Evolutionary conservation across 116 monocot species (phyloP).

Genomic region (Dioscorea cayenensis): DNA sequence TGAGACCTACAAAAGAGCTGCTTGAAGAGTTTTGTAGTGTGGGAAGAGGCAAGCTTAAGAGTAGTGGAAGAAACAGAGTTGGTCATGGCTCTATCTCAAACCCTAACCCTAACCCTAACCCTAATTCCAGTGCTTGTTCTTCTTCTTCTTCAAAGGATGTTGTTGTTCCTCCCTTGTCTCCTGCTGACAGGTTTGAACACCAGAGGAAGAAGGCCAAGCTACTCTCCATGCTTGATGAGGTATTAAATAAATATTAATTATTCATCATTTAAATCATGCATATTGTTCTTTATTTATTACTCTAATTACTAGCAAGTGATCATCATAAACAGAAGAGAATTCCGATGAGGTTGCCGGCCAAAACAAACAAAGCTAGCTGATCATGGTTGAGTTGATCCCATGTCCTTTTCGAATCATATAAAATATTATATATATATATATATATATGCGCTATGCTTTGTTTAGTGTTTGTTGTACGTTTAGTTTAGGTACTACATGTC

Average conservation of each 20-base stretch:
- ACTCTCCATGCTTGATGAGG: conserved; percentile 95
- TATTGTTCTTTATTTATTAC: conserved; percentile 6
- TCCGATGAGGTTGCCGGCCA: neutral
- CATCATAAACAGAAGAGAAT: neutral
- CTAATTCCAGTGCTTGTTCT: conserved; percentile 13
- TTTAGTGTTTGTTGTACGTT: conserved; percentile 13
- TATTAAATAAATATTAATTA: conserved; percentile 15
- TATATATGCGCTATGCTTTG: neutral
- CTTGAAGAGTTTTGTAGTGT: conserved; percentile 82
- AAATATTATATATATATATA: too few species aligned
- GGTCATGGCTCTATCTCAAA: conserved; percentile 14
- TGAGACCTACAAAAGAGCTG: conserved; percentile 59
- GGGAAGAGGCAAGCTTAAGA: conserved; percentile 36
- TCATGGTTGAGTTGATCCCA: conserved; percentile 11
- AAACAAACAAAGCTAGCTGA: neutral
- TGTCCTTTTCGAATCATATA: conserved; percentile 3
- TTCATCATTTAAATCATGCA: neutral
- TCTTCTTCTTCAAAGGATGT: conserved; percentile 48
- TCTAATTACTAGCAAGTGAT: neutral
- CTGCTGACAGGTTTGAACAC: conserved; percentile 82
- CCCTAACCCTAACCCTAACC: conserved; percentile 24
- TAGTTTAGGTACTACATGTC: conserved; percentile 8
- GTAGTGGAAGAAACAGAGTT: conserved; percentile 12
- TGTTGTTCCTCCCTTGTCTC: conserved; percentile 38
- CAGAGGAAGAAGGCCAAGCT: conserved; percentile 94